Percentiles rank a stretch among this genome's conserved stretches.
These are phyloP conservation scores for Shiraia sp. DNA, from an alignment of 2,329 filamentous ascomycete genomes.

Conservation along the genomic window DNA sequence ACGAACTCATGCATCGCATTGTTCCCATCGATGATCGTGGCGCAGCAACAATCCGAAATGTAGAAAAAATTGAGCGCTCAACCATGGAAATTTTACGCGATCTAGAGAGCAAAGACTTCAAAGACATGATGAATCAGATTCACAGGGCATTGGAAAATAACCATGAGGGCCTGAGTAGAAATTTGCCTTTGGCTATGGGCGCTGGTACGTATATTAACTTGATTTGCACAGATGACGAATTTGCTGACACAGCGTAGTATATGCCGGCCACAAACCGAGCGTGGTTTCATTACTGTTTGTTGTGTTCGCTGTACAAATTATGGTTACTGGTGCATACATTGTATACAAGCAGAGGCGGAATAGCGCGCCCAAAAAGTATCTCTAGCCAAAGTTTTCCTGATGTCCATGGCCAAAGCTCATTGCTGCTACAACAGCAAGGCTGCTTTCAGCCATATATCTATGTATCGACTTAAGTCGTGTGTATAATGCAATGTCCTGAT, in stretches of 20 bases:
- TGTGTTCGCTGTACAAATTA: conserved; percentile 73
- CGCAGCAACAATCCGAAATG: conserved; percentile 48
- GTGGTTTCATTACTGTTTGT: conserved; percentile 69
- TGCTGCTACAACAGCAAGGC: not conserved
- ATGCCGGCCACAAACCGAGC: conserved; percentile 58
- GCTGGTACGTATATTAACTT: conserved; percentile 49
- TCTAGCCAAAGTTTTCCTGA: conserved; percentile 52
- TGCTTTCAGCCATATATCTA: not conserved
- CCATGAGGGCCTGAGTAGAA: conserved; percentile 56
- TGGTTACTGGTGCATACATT: conserved; percentile 70
- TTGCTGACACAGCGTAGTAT: conserved; percentile 46
- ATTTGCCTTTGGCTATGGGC: conserved; percentile 55
- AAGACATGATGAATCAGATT: conserved; percentile 57
- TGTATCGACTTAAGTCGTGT: no score
- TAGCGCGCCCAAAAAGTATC: conserved; percentile 86
- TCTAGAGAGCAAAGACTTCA: conserved; percentile 61
- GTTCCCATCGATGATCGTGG: conserved; percentile 37
- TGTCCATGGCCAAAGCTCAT: not conserved
- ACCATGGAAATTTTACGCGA: conserved; percentile 58
- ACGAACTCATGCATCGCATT: conserved; percentile 51
- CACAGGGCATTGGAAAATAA: conserved; percentile 58
- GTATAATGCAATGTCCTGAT: no score
- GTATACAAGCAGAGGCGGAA: conserved; percentile 79
- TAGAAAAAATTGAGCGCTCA: conserved; percentile 58
- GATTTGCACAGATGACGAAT: not conserved